Base-by-base conservation (phyloP, 768 basidiomycete genomes). In the Megacollybia marginata region DNA sequence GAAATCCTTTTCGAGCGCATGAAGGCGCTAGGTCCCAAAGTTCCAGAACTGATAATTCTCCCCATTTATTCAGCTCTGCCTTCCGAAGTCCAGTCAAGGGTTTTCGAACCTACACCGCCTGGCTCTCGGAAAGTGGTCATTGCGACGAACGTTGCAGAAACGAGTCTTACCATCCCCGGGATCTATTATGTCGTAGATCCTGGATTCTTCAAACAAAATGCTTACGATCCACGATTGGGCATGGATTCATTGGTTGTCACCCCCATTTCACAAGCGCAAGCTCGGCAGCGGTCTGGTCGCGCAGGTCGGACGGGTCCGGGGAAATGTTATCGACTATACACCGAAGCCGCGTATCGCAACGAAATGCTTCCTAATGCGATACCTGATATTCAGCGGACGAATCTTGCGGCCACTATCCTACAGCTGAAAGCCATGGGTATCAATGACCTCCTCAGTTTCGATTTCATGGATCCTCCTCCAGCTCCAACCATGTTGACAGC, bases 111-210 rank as follows among this genome's bases (percentile, higher is more conserved):
- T 5, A 92, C 96, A 0, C 96, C 96, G 6, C 93, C 93, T 15
- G 96, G 96, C 44, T 85, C 95, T n/a, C 88, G 96, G 52, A 99
- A 99, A 71, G 92, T 95, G 54, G 93, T 98, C 61, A 91, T 99
- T 57, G 95, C 96, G n/a, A 99, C 96, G 20, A 99, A 98, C 66
- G 94, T 97, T 48, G 96, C 96, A 2, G 96, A 99, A 73, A 98
- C 96, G 10, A 93, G 91, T 69, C 74, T 99, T 63, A 98, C 96
- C 8, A 99, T 98, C 59, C 92, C 93, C 33, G 96, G 94, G 31
- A 96, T 99, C 63, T 98, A 97, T 74, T 99, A 98, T 58, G 95
- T 99, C 57, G 85, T 99, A 54, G 96, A 99, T 62, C 95, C 96
- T 1, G 96, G 96, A 11, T 98, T 99, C 70, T 86, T 92, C 33